These are phyloP conservation scores for Talaromyces rugulosus DNA, from an alignment of 2,329 filamentous ascomycete genomes.

Conservation along the genomic window DNA sequence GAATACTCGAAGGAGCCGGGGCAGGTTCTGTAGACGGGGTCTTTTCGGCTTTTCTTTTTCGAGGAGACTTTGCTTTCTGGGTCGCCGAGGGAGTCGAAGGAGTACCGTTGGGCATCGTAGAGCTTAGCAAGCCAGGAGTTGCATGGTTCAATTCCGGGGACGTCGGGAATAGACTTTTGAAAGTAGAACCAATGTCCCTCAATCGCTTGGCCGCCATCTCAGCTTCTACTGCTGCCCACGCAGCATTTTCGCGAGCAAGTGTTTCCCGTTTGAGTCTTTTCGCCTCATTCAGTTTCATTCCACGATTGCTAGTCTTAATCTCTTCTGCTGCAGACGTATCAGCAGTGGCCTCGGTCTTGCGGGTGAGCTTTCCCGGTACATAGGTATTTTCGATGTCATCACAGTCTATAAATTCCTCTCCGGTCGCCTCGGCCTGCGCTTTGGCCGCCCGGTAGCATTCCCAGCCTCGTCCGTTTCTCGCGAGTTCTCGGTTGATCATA, in stretches of 20 bases:
- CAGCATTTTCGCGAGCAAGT: conserved; percentile 45
- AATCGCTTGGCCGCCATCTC: conserved; percentile 35
- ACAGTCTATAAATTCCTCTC: conserved; percentile 57
- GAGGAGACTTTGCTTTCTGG: conserved; percentile 25
- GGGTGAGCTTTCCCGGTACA: conserved; percentile 35
- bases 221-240: conserved; percentile 31
- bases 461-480: conserved; percentile 53
- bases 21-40: conserved; percentile 14
- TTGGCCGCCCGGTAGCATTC: conserved; percentile 48
- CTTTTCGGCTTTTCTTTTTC: conserved; percentile 55
- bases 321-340: conserved; percentile 39
- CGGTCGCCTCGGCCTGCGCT: conserved; percentile 47
- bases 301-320: conserved; percentile 53
- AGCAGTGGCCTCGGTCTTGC: conserved; percentile 38
- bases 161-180: conserved; percentile 33
- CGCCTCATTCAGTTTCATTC: conserved; percentile 58
- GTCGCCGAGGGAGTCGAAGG: conserved; percentile 14
- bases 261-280: conserved; percentile 59
- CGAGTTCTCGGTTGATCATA: conserved; percentile 63
- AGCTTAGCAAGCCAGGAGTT: conserved; percentile 16
- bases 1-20: not conserved
- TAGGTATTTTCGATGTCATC: conserved; percentile 38
- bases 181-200: conserved; percentile 33
- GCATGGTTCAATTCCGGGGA: conserved; percentile 20
- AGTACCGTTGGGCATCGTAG: conserved; percentile 1